phyloP scores from a whole-genome alignment of 805 yeast species.

The Cyberlindnera suaveolens region DNA sequence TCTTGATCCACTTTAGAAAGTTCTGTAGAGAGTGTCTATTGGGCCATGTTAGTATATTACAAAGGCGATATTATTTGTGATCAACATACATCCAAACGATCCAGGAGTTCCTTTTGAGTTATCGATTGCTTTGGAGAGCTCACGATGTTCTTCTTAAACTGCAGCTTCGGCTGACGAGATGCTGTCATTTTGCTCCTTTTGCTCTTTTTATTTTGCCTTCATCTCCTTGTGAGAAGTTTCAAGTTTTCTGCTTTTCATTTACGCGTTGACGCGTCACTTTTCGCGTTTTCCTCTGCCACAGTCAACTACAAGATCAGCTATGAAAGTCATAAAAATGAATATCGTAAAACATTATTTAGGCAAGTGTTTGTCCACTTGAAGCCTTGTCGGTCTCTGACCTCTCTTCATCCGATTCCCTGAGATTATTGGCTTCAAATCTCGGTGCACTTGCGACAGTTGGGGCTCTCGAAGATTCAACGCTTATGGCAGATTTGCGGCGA shows the following conservation, averaged over 20 bases:
- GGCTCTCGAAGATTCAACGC: conserved; percentile 5
- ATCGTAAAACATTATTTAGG: no score
- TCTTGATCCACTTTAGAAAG: conserved; percentile 60
- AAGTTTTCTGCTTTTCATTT: neutral
- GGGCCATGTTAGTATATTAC: conserved; percentile 6
- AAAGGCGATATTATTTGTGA: neutral
- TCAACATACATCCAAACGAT: conserved; percentile 40
- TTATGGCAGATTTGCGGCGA: neutral
- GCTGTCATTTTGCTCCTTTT: conserved; percentile 11
- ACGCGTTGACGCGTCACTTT: neutral
- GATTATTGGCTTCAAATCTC: neutral
- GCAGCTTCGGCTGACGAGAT: conserved; percentile 19
- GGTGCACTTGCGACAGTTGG: neutral
- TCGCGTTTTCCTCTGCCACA: no score
- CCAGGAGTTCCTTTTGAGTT: conserved; percentile 53
- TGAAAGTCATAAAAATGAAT: no score
- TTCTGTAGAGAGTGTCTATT: conserved; percentile 50
- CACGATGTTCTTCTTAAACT: conserved; percentile 42
- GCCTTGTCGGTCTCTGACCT: neutral
- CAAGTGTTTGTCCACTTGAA: neutral
- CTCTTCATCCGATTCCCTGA: conserved; percentile 1
- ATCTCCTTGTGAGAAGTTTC: no score
- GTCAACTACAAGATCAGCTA: no score
- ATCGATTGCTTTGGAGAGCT: conserved; percentile 54
- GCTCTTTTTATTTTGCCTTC: no score